Percentiles rank a stretch among this genome's conserved stretches.
These are phyloP conservation scores for Colletotrichum sp. DNA, from an alignment of 2,329 filamentous ascomycete species.

Conservation along the genomic window DNA sequence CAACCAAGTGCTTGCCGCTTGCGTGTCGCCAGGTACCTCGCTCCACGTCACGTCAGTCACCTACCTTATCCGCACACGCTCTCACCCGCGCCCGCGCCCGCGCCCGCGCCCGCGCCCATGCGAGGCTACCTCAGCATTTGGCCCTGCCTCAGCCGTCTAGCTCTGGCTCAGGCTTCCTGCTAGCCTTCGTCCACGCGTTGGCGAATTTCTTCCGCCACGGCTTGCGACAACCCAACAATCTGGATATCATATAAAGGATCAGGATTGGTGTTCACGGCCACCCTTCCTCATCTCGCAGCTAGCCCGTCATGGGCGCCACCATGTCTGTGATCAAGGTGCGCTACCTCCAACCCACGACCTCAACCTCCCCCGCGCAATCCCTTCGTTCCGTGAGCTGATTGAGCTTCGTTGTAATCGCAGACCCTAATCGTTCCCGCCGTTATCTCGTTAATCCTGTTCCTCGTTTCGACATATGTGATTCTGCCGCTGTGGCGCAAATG, in stretches of 20 bases:
- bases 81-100: neutral
- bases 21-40: neutral
- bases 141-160: neutral
- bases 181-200: neutral
- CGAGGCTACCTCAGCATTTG: slow-evolving; percentile 1
- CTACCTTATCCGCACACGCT: neutral
- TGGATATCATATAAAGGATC: neutral
- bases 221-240: neutral
- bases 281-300: neutral
- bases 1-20: slow-evolving; percentile 6
- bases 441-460: slow-evolving; percentile 72
- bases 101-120: too few relatives aligned
- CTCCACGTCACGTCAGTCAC: slow-evolving; percentile 12
- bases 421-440: slow-evolving; percentile 72
- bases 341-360: neutral
- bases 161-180: neutral
- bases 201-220: neutral
- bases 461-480: slow-evolving; percentile 67
- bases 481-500: slow-evolving; percentile 73
- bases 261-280: neutral
- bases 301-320: slow-evolving; percentile 34
- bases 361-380: slow-evolving; percentile 25
- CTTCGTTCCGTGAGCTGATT: slow-evolving; percentile 1
- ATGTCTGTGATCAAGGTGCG: slow-evolving; percentile 39
- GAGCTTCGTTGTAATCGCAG: slow-evolving; percentile 41